These are phyloP conservation scores for Solanum stenotomum DNA, from an alignment of 257 asterid species.

Conservation along the genomic window DNA sequence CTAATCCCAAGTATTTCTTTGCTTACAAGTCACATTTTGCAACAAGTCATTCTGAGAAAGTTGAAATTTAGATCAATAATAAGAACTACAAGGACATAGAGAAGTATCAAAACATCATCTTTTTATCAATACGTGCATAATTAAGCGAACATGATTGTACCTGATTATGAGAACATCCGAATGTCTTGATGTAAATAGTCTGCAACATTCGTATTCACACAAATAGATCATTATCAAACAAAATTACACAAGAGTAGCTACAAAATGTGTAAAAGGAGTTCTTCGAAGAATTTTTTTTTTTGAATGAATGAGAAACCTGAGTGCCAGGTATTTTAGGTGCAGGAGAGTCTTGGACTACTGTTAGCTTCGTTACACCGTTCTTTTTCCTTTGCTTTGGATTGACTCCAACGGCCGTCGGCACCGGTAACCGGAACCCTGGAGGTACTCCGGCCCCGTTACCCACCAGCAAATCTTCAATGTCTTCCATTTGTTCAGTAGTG, in stretches of 20 bases:
- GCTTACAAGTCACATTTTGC: neutral
- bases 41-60: neutral
- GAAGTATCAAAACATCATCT: neutral
- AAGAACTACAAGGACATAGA: neutral
- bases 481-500: conserved; percentile 42
- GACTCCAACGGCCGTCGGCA: conserved; percentile 54
- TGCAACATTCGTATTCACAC: conserved; percentile 16
- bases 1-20: neutral
- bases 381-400: conserved; percentile 39
- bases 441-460: conserved; percentile 54
- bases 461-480: conserved; percentile 74
- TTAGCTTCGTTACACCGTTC: conserved; percentile 7
- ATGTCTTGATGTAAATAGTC: conserved; percentile 87
- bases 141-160: conserved; percentile 15
- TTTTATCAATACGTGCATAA: neutral
- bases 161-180: conserved; percentile 96
- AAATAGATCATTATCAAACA: neutral
- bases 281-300: neutral
- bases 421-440: conserved; percentile 65
- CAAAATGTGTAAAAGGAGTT: neutral
- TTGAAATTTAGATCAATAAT: neutral
- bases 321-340: conserved; percentile 72
- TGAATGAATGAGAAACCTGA: conserved; percentile 29
- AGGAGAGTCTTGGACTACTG: conserved; percentile 22
- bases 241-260: neutral